A percentile compares a stretch with the other conserved stretches of the same genome.
Evolutionary conservation across 176 grass and related monocot genomes (phyloP).

Genomic region (Oryza glumipatula): DNA sequence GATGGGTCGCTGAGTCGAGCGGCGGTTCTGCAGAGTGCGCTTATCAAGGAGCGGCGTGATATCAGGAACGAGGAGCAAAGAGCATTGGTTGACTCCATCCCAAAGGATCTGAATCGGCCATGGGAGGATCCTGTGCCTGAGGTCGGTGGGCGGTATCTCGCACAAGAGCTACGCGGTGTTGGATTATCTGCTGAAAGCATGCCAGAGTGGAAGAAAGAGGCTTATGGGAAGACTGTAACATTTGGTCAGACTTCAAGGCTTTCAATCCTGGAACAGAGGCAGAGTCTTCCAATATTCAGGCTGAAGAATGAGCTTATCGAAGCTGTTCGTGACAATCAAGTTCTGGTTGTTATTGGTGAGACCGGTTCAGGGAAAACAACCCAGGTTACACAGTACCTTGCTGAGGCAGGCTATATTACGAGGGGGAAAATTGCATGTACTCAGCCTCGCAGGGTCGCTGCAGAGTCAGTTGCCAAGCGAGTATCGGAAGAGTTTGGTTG

Average conservation of each 20-base stretch:
- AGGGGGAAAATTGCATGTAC: slow-evolving; percentile 64
- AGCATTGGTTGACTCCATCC: slow-evolving; percentile 74
- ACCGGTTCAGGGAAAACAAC: slow-evolving; percentile 64
- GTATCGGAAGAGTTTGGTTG: slow-evolving; percentile 73
- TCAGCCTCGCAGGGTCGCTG: slow-evolving; percentile 72
- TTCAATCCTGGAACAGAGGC: slow-evolving; percentile 55
- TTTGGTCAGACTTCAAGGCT: slow-evolving; percentile 59
- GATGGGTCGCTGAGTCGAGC: slow-evolving; percentile 75
- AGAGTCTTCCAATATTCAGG: slow-evolving; percentile 61
- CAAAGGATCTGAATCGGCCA: slow-evolving; percentile 75
- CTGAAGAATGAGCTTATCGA: slow-evolving; percentile 69
- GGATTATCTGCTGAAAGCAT: slow-evolving; percentile 42
- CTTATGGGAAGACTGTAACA: slow-evolving; percentile 49
- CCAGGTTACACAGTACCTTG: slow-evolving; percentile 69
- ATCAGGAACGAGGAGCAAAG: slow-evolving; percentile 72
- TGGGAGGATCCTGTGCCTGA: slow-evolving; percentile 73
- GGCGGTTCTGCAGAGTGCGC: slow-evolving; percentile 62
- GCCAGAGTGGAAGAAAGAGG: slow-evolving; percentile 56
- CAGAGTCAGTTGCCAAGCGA: slow-evolving; percentile 59
- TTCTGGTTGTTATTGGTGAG: slow-evolving; percentile 66
- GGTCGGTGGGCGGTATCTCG: slow-evolving; percentile 49
- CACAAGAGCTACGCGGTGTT: slow-evolving; percentile 57
- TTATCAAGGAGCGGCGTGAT: slow-evolving; percentile 79
- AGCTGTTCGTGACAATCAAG: slow-evolving; percentile 64
- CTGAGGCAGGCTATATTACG: slow-evolving; percentile 65